Conservation (phyloP, 1,284 basidiomycete species). For the Moesziomyces aphidis region DNA sequence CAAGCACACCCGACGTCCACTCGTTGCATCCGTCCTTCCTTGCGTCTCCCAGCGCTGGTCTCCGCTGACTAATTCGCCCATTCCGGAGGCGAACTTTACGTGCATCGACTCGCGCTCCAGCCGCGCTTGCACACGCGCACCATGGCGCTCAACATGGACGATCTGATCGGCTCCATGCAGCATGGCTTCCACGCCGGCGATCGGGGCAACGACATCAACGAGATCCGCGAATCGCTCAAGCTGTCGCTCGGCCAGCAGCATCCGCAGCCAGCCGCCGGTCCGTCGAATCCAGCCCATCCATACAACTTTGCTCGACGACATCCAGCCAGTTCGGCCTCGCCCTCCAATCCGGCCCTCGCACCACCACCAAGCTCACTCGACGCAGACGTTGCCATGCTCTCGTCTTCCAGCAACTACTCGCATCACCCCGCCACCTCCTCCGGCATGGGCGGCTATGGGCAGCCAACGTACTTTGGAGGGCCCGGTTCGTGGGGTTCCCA, state of each 20-base stretch:
- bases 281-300: constrained; percentile 7
- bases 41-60: neutral
- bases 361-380: constrained; percentile 24
- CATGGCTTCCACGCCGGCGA: constrained; percentile 56
- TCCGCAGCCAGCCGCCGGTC: constrained; percentile 9
- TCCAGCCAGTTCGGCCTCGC: constrained; percentile 1
- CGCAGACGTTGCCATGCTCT: constrained; percentile 50
- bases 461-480: constrained; percentile 20
- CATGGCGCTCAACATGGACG: constrained; percentile 62
- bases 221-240: constrained; percentile 54
- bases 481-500: constrained; percentile 34
- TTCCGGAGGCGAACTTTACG: too few relatives aligned
- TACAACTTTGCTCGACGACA: constrained; percentile 1
- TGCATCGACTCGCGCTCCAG: neutral
- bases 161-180: constrained; percentile 62
- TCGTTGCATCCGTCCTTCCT: neutral
- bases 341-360: constrained; percentile 1
- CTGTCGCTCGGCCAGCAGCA: constrained; percentile 37
- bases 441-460: neutral
- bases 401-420: constrained; percentile 13
- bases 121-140: neutral
- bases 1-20: neutral
- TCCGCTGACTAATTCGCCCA: neutral
- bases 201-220: constrained; percentile 53
- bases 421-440: constrained; percentile 1